Evolutionary conservation across 108 stramenopile species (phyloP).

Genomic region (Nitzschia sp.): DNA sequence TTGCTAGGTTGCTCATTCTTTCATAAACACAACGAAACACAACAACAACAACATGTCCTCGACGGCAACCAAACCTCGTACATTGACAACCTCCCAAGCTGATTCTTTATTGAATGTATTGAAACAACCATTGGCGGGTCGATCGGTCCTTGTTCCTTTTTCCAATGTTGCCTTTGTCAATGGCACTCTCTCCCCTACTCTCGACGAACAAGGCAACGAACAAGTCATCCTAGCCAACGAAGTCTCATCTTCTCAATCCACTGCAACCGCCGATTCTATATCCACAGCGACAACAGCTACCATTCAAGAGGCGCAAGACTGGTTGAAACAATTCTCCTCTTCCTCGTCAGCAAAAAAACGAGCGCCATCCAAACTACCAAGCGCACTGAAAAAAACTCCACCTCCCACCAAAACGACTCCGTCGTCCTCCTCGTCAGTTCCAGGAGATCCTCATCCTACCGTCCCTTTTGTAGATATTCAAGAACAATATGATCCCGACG

Average conservation of each 20-base stretch:
- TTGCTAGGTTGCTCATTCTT: too few relatives aligned
- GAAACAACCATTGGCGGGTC: too few relatives aligned
- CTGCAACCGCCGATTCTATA: background rate
- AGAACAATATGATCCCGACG: conserved; percentile 48
- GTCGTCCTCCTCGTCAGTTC: background rate
- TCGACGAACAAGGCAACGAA: conserved; percentile 2
- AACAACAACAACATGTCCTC: too few relatives aligned
- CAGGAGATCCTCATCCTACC: background rate
- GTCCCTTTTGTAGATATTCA: conserved; percentile 47
- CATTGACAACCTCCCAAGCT: too few relatives aligned
- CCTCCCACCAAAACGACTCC: conserved; percentile 6
- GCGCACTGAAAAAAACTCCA: background rate
- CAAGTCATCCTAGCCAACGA: background rate
- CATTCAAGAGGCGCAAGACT: conserved; percentile 5
- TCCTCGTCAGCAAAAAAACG: background rate
- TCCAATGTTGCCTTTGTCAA: conserved; percentile 38
- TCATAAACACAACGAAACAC: too few relatives aligned
- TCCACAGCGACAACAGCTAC: background rate
- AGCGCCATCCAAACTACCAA: conserved; percentile 12
- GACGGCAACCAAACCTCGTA: too few relatives aligned
- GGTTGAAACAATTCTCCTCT: background rate
- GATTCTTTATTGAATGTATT: too few relatives aligned
- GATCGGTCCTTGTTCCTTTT: conserved; percentile 25
- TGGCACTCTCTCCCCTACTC: conserved; percentile 33
- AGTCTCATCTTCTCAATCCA: background rate